Evolutionary conservation across 257 asterid genomes (phyloP), one percentile per base, ranked within the genome.

Genomic region (Mentha longifolia): DNA sequence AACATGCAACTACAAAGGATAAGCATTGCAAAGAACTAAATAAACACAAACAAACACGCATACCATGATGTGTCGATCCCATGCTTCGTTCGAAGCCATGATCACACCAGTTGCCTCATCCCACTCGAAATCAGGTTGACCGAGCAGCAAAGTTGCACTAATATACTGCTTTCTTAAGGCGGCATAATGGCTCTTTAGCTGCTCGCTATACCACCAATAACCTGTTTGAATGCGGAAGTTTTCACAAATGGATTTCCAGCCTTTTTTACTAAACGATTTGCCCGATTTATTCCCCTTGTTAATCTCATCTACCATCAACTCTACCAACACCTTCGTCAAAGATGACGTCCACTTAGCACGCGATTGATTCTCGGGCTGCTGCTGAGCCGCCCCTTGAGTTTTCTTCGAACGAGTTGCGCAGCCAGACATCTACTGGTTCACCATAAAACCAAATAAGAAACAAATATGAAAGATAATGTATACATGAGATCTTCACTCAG

Each of bases 291-390:
- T 77, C 47, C 96, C 96, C 75, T 80, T 76, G 58, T 80, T 80
- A 76, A 84, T 84, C 75, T 91, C 83, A 7, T 91, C 92, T 6
- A 84, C 89, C 97, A 91, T 81, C 83, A 87, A 79, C 68, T 84
- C 95, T 22, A 67, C 87, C 64, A 91, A 70, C 15, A 78, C 77
- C 72, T 78, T 85, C 28, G 96, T 91, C 71, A 87, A 83, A 14
- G 85, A 55, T 30, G 83, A 35, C 39, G 94, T 91, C 97, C 97
- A 91, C 74, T 83, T 91, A 20, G 97, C 97, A 84, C 97, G 87
- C 13, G 82, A 79, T 58, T 87, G 96, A 68, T 81, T 78, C 76
- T 87, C 92, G 30, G 78, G 78, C 76, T 81, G 88, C 79, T 77
- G 85, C 39, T 35, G 39, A 5, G 8, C 39, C 19, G 30, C 77